Evolutionary conservation across 768 basidiomycete genomes (phyloP), one percentile per base, ranked within the genome.

Genomic region (Chalciporus chontae): DNA sequence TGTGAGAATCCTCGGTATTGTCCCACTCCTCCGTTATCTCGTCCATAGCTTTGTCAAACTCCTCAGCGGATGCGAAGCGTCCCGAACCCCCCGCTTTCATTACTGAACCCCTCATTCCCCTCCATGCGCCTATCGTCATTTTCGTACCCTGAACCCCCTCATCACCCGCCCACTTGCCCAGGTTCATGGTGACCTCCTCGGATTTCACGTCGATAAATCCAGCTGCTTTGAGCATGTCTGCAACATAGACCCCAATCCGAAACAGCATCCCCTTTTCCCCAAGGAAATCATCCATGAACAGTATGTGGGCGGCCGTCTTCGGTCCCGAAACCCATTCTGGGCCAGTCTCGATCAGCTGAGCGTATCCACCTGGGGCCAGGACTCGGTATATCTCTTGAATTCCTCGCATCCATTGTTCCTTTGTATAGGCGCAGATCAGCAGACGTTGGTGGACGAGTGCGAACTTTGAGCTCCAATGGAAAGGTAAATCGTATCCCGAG

Each of bases 381-480:
- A 69, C 66, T 5, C 70, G 58, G 40, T 56, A 60, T 8, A 70
- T 63, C 27, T 68, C 71, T 3, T 45, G 21, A 13, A 69, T 48
- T 5, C 40, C 56, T 0, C 45, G 27, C 5, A 21, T 43, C 71
- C 71, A 72, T 13, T 71, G 62, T 2, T 55, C 55, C 8, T 40
- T 50, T 0, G 60, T 56, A 24, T 72, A 63, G 1, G 60, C 70
- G 5, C 45, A 55, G 7, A 69, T 53, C 2, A 71, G 55, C n/a
- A 72, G 57, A 0, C 70, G 61, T 24, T 72, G 71, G 24, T 69
- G 56, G 14, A 71, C 56, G 36, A 72, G 56, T 3, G 48, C 15
- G 50, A 72, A 72, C n/a, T 57, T 61, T 18, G 54, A 60, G 3
- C 58, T 42, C 70, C 71, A 69, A 24, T 59, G 60, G 0, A 34